Conservation (phyloP, 495 filamentous ascomycete genomes). For the Parathielavia appendiculata region DNA sequence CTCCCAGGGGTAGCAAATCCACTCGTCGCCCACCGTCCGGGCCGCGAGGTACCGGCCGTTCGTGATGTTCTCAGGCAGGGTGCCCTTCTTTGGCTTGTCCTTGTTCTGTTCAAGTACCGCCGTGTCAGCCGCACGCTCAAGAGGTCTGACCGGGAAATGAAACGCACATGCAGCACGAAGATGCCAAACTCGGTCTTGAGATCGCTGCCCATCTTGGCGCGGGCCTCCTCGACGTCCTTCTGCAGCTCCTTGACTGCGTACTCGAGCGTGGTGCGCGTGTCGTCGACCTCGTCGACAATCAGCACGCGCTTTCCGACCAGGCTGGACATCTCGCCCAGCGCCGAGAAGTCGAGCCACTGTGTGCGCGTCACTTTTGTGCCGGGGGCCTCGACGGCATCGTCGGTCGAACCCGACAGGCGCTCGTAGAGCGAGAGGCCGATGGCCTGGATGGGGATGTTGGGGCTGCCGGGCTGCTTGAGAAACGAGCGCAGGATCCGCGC, state of each 20-base stretch:
- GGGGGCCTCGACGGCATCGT: slow-evolving; percentile 54
- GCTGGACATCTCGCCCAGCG: slow-evolving; percentile 79
- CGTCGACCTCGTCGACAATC: slow-evolving; percentile 98
- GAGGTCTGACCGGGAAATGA: not conserved
- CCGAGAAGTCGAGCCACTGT: slow-evolving; percentile 93
- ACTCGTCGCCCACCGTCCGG: slow-evolving; percentile 81
- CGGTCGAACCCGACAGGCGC: slow-evolving; percentile 57
- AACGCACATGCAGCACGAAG: slow-evolving; percentile 89
- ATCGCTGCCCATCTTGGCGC: slow-evolving; percentile 59
- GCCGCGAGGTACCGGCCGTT: slow-evolving; percentile 78
- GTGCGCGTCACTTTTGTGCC: slow-evolving; percentile 96
- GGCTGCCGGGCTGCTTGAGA: slow-evolving; percentile 78
- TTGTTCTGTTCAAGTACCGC: slow-evolving; percentile 61
- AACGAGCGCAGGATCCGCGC: slow-evolving; percentile 97
- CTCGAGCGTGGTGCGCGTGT: slow-evolving; percentile 93
- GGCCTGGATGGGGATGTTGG: slow-evolving; percentile 99
- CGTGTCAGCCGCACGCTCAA: not conserved
- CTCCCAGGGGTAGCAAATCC: slow-evolving; percentile 99
- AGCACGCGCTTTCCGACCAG: slow-evolving; percentile 95
- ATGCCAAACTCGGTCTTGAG: slow-evolving; percentile 83
- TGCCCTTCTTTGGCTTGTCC: slow-evolving; percentile 90
- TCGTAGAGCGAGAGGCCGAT: slow-evolving; percentile 98
- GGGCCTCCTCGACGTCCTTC: slow-evolving; percentile 87
- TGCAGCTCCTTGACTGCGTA: slow-evolving; percentile 93
- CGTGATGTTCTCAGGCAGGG: slow-evolving; percentile 75